Evolutionary conservation across 2,329 filamentous ascomycete genomes (phyloP), one percentile per base, ranked within the genome.

Genomic region (Piedraia hortae): DNA sequence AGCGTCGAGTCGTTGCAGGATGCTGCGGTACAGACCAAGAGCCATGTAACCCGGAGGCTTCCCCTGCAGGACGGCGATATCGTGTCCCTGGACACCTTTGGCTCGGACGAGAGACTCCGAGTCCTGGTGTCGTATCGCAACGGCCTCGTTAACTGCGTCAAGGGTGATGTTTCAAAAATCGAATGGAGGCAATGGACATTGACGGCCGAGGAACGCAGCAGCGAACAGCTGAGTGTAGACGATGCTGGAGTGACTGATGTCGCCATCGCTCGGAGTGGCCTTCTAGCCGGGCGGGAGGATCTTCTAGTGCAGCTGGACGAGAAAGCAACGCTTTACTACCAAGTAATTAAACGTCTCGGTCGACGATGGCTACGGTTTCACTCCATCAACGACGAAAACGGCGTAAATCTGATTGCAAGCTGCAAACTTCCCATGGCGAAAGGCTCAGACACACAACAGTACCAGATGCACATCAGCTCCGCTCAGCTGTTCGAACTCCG

Each of bases 401-500:
- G n/a, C n/a, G n/a, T n/a, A n/a, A n/a, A n/a, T n/a, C n/a, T n/a
- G n/a, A n/a, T n/a, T n/a, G n/a, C n/a, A n/a, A n/a, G n/a, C n/a
- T n/a, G n/a, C n/a, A n/a, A n/a, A n/a, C n/a, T n/a, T n/a, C n/a
- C n/a, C n/a, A n/a, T n/a, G n/a, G n/a, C n/a, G n/a, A n/a, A n/a
- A n/a, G n/a, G n/a, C n/a, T n/a, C n/a, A n/a, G n/a, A n/a, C n/a
- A n/a, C n/a, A n/a, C n/a, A n/a, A n/a, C n/a, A n/a, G n/a, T 35
- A 33, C 21, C 38, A 38, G 10, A 27, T 42, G 1, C 35, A 78
- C 30, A 46, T 62, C 12, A 56, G 58, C 10, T 59, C 62, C 3
- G 71, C 70, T 7, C 53, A 56, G 17, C 45, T 80, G 3, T 54
- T 72, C 27, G 56, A 67, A 34, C 49, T 74, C 2, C 39, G 48